These are phyloP conservation scores for Neopestalotiopsis clavispora DNA, from an alignment of 2,329 filamentous ascomycete species.

Conservation along the genomic window DNA sequence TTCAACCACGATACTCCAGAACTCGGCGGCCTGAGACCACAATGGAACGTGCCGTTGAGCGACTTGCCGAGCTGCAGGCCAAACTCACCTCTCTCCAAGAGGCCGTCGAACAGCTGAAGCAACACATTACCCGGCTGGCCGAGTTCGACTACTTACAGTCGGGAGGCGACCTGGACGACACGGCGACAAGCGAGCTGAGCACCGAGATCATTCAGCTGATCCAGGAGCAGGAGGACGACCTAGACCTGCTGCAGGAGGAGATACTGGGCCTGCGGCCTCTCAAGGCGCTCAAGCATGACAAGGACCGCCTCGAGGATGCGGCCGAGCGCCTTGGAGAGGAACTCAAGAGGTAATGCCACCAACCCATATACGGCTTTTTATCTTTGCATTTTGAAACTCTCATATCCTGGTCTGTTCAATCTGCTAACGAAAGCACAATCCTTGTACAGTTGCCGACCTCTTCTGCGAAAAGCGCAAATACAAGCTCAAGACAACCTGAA, in stretches of 20 bases:
- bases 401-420: background rate
- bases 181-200: conserved; percentile 72
- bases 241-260: conserved; percentile 81
- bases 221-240: conserved; percentile 80
- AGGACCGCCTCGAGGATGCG: conserved; percentile 68
- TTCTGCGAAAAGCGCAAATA: conserved; percentile 83
- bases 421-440: background rate
- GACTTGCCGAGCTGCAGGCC: conserved; percentile 64
- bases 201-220: conserved; percentile 80
- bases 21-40: background rate
- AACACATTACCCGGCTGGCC: conserved; percentile 64
- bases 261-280: conserved; percentile 69
- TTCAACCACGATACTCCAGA: background rate
- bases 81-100: conserved; percentile 65
- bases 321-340: conserved; percentile 72
- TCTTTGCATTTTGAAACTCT: background rate
- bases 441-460: conserved; percentile 55
- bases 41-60: conserved; percentile 40
- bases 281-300: conserved; percentile 62
- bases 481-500: conserved; percentile 77
- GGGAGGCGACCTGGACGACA: conserved; percentile 57
- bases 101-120: conserved; percentile 61
- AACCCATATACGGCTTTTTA: background rate
- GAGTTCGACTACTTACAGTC: conserved; percentile 61
- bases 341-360: conserved; percentile 62